Evolutionary conservation across 164 flowering plant genomes (phyloP).

Genomic region (Vitis amurensis): DNA sequence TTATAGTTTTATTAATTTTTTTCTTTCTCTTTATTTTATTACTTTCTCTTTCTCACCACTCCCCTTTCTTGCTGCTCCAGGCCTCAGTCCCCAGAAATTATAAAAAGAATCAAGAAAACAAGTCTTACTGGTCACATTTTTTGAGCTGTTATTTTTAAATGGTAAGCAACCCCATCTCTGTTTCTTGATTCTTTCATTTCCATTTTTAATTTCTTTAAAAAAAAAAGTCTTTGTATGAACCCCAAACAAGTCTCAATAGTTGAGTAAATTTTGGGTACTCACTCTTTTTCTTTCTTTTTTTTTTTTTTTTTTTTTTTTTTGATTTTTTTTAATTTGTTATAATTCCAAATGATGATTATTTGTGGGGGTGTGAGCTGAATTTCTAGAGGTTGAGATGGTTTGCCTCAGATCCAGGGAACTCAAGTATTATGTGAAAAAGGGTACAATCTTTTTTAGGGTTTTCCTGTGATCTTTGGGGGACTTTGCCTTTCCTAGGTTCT

Average conservation of each 20-base stretch:
- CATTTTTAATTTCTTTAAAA: too few relatives aligned
- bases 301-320: not conserved
- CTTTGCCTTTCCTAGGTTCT: conserved; percentile 32
- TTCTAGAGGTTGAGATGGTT: conserved; percentile 40
- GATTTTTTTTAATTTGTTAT: conserved; percentile 2
- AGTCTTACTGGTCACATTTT: not conserved
- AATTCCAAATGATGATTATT: conserved; percentile 9
- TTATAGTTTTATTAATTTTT: not conserved
- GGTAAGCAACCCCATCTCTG: conserved; percentile 19
- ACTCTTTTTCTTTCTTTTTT: not conserved
- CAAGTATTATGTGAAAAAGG: conserved; percentile 18
- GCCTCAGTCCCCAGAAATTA: not conserved
- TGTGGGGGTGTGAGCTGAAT: conserved; percentile 5
- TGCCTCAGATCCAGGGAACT: conserved; percentile 65
- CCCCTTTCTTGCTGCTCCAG: not conserved
- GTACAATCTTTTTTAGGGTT: conserved; percentile 24
- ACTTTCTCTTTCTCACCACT: conserved; percentile 10
- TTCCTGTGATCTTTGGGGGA: conserved; percentile 50
- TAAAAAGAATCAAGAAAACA: conserved; percentile 3
- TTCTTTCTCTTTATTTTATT: not conserved
- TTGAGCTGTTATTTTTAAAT: conserved; percentile 19
- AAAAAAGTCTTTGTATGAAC: not conserved
- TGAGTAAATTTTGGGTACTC: conserved; percentile 15
- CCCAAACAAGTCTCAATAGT: conserved; percentile 1
- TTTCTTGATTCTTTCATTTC: conserved; percentile 2